phyloP scores from a whole-genome alignment of 2,329 filamentous ascomycete genomes.

The Fusarium hostae region DNA sequence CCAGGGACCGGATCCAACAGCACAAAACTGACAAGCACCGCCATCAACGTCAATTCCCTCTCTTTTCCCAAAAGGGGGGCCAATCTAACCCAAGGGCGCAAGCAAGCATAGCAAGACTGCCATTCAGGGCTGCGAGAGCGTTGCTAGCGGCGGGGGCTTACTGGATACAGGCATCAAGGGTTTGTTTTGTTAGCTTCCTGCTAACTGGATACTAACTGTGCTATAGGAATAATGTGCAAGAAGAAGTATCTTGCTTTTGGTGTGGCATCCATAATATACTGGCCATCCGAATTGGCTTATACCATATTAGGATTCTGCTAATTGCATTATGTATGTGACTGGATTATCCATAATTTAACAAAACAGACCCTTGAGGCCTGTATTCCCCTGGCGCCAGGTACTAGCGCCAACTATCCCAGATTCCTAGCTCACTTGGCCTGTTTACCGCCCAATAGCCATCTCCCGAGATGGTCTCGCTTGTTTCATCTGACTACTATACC shows the following conservation, averaged over 20 bases:
- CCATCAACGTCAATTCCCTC: slow-evolving; percentile 18
- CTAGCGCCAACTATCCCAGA: slow-evolving; percentile 13
- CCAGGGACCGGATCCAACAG: slow-evolving; percentile 15
- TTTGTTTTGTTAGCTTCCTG: too few species aligned
- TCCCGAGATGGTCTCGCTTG: slow-evolving; percentile 20
- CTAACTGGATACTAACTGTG: too few species aligned
- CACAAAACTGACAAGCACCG: slow-evolving; percentile 26
- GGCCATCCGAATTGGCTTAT: too few species aligned
- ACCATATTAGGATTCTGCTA: too few species aligned
- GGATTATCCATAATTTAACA: too few species aligned
- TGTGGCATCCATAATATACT: too few species aligned
- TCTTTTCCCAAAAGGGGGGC: slow-evolving; percentile 30
- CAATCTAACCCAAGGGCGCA: slow-evolving; percentile 21
- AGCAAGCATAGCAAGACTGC: slow-evolving; percentile 7
- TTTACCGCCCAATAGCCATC: slow-evolving; percentile 23
- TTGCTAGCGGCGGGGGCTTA: slow-evolving; percentile 25
- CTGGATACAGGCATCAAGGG: too few species aligned
- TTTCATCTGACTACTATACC: slow-evolving; percentile 25
- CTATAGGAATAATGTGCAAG: too few species aligned
- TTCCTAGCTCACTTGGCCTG: not conserved
- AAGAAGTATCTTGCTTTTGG: too few species aligned
- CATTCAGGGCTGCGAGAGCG: slow-evolving; percentile 24
- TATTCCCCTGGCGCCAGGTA: slow-evolving; percentile 26
- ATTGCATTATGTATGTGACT: too few species aligned
- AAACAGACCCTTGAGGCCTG: too few species aligned